Base-by-base conservation (phyloP, 106 monocot species). In the Amphibolis antarctica region DNA sequence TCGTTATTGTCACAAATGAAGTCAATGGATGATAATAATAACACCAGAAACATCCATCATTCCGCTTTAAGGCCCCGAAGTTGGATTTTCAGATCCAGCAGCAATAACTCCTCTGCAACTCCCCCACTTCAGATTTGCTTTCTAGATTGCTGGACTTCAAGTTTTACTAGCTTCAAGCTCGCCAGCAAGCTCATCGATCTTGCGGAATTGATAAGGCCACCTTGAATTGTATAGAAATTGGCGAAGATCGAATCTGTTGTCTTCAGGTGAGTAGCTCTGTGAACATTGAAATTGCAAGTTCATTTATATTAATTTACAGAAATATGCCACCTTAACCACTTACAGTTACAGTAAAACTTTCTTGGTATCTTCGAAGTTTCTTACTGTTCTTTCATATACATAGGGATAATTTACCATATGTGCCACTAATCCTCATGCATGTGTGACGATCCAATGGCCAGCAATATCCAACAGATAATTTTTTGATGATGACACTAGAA, bases 261-360 rank as follows among this genome's bases (percentile, higher is more conserved):
- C 96, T 55, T 98, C 96, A 5, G 96, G 96, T 15, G 96, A 98
- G 64, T 98, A 98, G 68, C 90, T 98, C 96, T 98, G 51, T 46
- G 68, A 67, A 59, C 59, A 71, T 62, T 4, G 28, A 49, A 60
- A 60, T 19, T 15, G 43, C 3, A 18, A 60, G 42, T n/a, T 60
- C 2, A 10, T 59, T 42, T 60, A 19, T 42, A 36, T 36, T 36
- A 36, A n/a, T n/a, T n/a, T n/a, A 36, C 36, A 36, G 36, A 36
- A 2, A 36, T 36, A 36, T 4, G 7, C 36, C 36, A 36, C 36
- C 7, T 36, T 7, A 36, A 36, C 36, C 36, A 36, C 2, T 36
- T 36, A 36, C 36, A 36, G 7, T 7, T 36, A 36, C 7, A 7
- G n/a, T n/a, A n/a, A n/a, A n/a, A n/a, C n/a, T n/a, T n/a, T n/a